Percentiles rank a stretch among this genome's conserved stretches.
Evolutionary conservation across 352 stramenopile species (phyloP).

Genomic region (Globisporangium viniferum): DNA sequence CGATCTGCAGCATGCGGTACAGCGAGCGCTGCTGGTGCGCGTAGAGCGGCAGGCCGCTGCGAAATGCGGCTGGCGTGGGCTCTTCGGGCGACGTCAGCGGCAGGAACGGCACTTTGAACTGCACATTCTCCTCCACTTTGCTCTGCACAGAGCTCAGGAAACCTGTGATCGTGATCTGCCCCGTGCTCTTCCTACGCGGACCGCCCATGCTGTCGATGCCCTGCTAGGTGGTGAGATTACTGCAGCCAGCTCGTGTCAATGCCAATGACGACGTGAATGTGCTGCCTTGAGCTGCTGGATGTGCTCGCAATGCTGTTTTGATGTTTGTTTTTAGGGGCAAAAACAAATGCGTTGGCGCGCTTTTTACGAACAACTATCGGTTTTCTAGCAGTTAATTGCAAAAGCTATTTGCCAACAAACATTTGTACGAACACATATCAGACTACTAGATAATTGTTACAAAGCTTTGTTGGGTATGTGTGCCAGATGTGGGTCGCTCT

Average conservation of each 20-base stretch:
- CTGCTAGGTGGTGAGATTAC: background rate
- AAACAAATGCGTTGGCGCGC: background rate
- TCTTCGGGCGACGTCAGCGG: conserved; percentile 65
- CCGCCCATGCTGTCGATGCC: background rate
- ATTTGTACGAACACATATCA: too few species aligned
- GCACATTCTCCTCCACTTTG: conserved; percentile 52
- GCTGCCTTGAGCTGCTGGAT: background rate
- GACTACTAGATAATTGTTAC: background rate
- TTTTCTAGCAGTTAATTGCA: background rate
- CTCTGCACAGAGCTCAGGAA: conserved; percentile 39
- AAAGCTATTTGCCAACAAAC: too few species aligned
- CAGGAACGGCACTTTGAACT: conserved; percentile 84
- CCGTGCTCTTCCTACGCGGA: conserved; percentile 18
- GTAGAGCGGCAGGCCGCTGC: conserved; percentile 51
- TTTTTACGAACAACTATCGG: background rate
- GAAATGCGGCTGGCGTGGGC: conserved; percentile 57
- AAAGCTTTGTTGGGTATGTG: conserved; percentile 2
- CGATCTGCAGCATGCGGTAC: conserved; percentile 82
- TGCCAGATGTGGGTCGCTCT: conserved; percentile 2
- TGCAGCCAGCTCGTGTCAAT: background rate
- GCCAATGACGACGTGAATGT: background rate
- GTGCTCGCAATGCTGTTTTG: background rate
- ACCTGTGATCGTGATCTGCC: conserved; percentile 51
- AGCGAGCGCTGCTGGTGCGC: conserved; percentile 81
- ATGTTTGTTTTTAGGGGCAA: background rate